phyloP scores from a whole-genome alignment of 1,139 yeast genomes.

The Kodamaea sp. region DNA sequence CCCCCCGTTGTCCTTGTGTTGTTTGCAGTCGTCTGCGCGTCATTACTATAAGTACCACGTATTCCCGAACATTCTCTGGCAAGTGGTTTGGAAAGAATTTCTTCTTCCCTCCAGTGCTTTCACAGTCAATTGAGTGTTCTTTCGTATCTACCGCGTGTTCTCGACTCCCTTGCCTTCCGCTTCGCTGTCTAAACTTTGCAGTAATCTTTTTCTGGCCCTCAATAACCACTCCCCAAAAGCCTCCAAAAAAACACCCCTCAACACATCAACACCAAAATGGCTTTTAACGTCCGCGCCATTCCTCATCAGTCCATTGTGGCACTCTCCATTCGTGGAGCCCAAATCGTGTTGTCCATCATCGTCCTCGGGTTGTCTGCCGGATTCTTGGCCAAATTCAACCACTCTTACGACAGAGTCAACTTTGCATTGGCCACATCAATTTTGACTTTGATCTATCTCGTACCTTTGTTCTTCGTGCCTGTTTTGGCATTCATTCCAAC shows the following conservation, averaged over 20 bases:
- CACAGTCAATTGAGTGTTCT: too few relatives aligned
- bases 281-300: neutral
- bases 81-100: too few relatives aligned
- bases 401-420: constrained; percentile 17
- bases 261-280: neutral
- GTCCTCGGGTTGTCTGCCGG: constrained; percentile 30
- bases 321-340: constrained; percentile 13
- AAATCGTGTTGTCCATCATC: constrained; percentile 25
- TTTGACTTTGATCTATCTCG: constrained; percentile 25
- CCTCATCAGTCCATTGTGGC: neutral
- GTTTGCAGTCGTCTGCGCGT: too few relatives aligned
- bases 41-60: too few relatives aligned
- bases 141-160: too few relatives aligned
- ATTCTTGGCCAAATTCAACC: constrained; percentile 14
- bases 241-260: neutral
- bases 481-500: constrained; percentile 16
- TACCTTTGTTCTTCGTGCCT: constrained; percentile 15
- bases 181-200: too few relatives aligned
- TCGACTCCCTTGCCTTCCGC: too few relatives aligned
- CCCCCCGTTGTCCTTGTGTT: too few relatives aligned
- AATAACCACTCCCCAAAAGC: too few relatives aligned
- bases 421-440: constrained; percentile 24
- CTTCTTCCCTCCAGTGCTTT: too few relatives aligned
- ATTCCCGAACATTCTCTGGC: too few relatives aligned
- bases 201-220: too few relatives aligned